Evolutionary conservation across 2,329 filamentous ascomycete species (phyloP).

Genomic region (Aspergillus fructus): DNA sequence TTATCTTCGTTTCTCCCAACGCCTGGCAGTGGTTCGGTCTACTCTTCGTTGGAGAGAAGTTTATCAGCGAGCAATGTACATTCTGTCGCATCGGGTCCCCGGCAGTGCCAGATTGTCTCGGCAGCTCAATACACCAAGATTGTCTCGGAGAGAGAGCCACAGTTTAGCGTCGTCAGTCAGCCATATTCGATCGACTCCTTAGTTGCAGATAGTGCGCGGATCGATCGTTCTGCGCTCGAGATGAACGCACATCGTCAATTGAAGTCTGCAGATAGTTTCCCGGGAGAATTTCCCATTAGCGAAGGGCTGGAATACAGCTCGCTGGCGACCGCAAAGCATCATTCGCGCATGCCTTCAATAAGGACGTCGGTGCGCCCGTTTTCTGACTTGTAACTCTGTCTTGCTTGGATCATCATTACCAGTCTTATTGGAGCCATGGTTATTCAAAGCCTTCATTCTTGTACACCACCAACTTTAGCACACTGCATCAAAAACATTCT

Average conservation of each 20-base stretch:
- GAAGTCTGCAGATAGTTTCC: conserved; percentile 31
- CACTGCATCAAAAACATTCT: conserved; percentile 10
- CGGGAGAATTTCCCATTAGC: conserved; percentile 34
- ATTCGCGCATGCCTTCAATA: conserved; percentile 20
- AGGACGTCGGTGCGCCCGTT: conserved; percentile 31
- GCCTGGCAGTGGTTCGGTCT: conserved; percentile 22
- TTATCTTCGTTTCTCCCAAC: conserved; percentile 1
- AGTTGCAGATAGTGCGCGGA: conserved; percentile 4
- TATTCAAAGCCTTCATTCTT: conserved; percentile 2
- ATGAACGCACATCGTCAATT: conserved; percentile 14
- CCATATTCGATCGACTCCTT: conserved; percentile 17
- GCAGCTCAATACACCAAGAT: conserved; percentile 18
- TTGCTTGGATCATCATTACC: neutral
- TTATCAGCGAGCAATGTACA: conserved; percentile 10
- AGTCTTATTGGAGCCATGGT: conserved; percentile 1
- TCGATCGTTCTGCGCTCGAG: conserved; percentile 15
- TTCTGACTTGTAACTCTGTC: conserved; percentile 24
- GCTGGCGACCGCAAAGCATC: conserved; percentile 24
- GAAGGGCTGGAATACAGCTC: conserved; percentile 26
- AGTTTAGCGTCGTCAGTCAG: conserved; percentile 10
- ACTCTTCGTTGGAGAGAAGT: conserved; percentile 19
- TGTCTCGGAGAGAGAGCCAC: conserved; percentile 10
- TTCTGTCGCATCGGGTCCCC: conserved; percentile 8
- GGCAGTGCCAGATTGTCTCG: conserved; percentile 9
- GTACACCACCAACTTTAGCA: neutral